These are phyloP conservation scores for Populus hybrid DNA, from an alignment of 441 rosid genomes.

Conservation along the genomic window DNA sequence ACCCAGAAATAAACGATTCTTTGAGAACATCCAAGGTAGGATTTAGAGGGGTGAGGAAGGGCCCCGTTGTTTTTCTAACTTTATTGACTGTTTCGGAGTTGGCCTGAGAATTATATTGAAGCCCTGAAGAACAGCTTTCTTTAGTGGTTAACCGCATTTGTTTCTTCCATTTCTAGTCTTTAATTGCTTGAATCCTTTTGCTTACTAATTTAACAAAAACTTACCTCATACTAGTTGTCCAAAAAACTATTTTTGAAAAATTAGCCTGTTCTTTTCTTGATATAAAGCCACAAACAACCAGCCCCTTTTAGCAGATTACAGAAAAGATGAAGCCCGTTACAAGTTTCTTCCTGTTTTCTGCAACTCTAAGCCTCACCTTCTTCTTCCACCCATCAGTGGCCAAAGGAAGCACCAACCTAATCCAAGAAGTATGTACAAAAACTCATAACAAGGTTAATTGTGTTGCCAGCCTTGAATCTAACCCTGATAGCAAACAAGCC, in stretches of 20 bases:
- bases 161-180: not conserved
- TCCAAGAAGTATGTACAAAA: conserved; percentile 20
- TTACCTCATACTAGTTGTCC: not conserved
- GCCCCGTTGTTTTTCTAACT: no score
- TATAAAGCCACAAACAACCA: not conserved
- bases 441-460: conserved; percentile 23
- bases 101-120: no score
- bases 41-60: no score
- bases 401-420: not conserved
- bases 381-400: not conserved
- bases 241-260: not conserved
- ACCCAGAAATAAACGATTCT: no score
- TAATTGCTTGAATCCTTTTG: not conserved
- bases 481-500: conserved; percentile 21
- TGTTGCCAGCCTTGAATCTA: conserved; percentile 20
- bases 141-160: conserved; percentile 20
- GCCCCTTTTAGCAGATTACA: not conserved
- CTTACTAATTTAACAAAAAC: not conserved
- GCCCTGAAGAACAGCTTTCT: not conserved
- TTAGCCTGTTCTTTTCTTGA: not conserved
- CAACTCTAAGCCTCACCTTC: not conserved
- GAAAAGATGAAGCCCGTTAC: conserved; percentile 10
- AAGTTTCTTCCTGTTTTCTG: conserved; percentile 15
- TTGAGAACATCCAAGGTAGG: no score
- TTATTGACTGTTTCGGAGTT: no score